phyloP scores from a whole-genome alignment of 1,284 basidiomycete species.

The Apiotrichum sp. region DNA sequence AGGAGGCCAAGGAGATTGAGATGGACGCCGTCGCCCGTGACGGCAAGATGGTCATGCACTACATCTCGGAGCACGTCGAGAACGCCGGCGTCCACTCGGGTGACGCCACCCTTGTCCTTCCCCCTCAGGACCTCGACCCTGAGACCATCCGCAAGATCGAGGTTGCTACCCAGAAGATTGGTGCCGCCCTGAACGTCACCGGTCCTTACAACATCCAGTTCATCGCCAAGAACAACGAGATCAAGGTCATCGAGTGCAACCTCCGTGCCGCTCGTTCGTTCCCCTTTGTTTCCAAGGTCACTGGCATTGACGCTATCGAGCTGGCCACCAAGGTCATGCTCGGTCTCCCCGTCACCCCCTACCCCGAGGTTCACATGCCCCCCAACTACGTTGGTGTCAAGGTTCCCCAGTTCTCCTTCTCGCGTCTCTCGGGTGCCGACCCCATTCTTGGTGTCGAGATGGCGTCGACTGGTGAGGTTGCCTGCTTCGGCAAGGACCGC shows the following conservation, averaged over 20 bases:
- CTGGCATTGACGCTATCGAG: conserved; percentile 94
- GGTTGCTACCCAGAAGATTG: conserved; percentile 94
- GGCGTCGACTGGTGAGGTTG: conserved; percentile 99
- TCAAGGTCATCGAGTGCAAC: conserved; percentile 99
- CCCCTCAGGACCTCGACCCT: conserved; percentile 95
- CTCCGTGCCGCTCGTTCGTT: conserved; percentile 95
- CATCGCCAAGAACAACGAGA: conserved; percentile 99
- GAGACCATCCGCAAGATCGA: conserved; percentile 93
- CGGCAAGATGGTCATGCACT: conserved; percentile 98
- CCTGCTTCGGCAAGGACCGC: conserved; percentile 95
- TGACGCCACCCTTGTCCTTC: conserved; percentile 95
- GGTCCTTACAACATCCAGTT: conserved; percentile 99
- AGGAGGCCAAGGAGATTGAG: conserved; percentile 99
- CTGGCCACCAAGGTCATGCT: conserved; percentile 99
- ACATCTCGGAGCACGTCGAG: conserved; percentile 98
- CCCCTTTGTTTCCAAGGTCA: conserved; percentile 98
- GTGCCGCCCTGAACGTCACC: conserved; percentile 94
- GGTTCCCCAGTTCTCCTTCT: conserved; percentile 98
- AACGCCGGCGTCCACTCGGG: conserved; percentile 98
- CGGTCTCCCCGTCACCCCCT: conserved; percentile 77
- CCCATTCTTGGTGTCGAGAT: conserved; percentile 99
- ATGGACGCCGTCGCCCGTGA: conserved; percentile 98
- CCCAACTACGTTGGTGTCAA: conserved; percentile 95
- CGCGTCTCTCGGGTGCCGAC: conserved; percentile 89
- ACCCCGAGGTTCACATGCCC: conserved; percentile 81